These are phyloP conservation scores for Xenosphaeropsis pyriputrescens DNA, from an alignment of 2,329 filamentous ascomycete genomes.

Conservation along the genomic window DNA sequence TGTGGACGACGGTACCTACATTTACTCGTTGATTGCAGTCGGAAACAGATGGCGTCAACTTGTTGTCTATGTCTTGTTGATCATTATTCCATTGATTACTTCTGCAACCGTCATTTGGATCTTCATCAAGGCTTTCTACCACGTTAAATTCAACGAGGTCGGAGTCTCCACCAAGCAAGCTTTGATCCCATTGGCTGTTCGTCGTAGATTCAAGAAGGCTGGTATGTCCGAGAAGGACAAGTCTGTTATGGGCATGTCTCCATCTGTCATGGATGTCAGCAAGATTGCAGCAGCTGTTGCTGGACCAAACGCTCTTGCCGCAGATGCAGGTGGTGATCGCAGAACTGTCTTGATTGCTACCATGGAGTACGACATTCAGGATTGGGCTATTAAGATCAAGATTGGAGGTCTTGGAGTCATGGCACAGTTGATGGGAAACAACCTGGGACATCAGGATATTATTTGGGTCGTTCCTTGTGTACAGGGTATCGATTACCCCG, in stretches of 20 bases:
- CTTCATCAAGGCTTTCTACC: constrained; percentile 41
- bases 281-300: constrained; percentile 5
- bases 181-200: constrained; percentile 20
- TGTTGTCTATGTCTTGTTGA: constrained; percentile 35
- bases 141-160: constrained; percentile 40
- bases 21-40: constrained; percentile 33
- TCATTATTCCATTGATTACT: constrained; percentile 33
- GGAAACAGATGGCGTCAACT: constrained; percentile 40
- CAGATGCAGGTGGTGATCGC: constrained; percentile 13
- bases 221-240: constrained; percentile 12
- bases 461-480: constrained; percentile 48
- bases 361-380: constrained; percentile 57
- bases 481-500: constrained; percentile 46
- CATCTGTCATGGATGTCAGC: constrained; percentile 16
- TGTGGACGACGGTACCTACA: constrained; percentile 36
- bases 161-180: constrained; percentile 34
- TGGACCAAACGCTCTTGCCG: constrained; percentile 1
- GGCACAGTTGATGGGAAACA: constrained; percentile 55
- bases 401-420: constrained; percentile 56
- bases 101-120: constrained; percentile 33
- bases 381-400: constrained; percentile 56
- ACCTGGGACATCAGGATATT: constrained; percentile 45
- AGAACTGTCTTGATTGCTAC: constrained; percentile 49
- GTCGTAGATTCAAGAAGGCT: constrained; percentile 19
- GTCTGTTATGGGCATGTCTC: constrained; percentile 1